phyloP scores from a whole-genome alignment of 306 rosid genomes.

The Vigna hirtella region DNA sequence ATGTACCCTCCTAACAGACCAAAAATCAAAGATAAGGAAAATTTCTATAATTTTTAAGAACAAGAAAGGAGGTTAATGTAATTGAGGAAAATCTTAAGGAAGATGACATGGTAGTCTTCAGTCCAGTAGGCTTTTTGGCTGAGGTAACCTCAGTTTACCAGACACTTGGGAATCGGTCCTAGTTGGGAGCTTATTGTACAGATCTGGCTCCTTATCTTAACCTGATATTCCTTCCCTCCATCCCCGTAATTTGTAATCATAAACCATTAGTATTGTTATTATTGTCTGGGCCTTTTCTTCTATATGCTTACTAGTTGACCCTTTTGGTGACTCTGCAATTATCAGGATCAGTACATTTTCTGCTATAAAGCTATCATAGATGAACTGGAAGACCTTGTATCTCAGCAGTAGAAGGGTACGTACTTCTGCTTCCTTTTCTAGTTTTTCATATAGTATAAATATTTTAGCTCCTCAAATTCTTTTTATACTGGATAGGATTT shows the following conservation, averaged over 20 bases:
- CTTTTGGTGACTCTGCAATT: constrained; percentile 34
- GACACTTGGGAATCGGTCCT: constrained; percentile 12
- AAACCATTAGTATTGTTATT: background rate
- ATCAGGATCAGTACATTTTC: constrained; percentile 70
- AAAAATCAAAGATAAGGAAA: background rate
- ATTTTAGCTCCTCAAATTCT: constrained; percentile 31
- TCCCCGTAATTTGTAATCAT: background rate
- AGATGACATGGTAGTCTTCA: background rate
- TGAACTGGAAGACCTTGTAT: constrained; percentile 77
- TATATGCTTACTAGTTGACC: constrained; percentile 9
- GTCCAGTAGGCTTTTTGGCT: background rate
- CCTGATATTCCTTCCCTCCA: background rate
- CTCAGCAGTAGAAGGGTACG: constrained; percentile 55
- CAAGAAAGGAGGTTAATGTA: background rate
- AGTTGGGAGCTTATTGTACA: constrained; percentile 11
- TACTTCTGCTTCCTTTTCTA: constrained; percentile 27
- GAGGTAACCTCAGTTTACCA: background rate
- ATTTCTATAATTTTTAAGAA: background rate
- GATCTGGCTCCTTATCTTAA: constrained; percentile 10
- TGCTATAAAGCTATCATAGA: constrained; percentile 69
- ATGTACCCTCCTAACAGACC: background rate
- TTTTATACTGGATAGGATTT: constrained; percentile 4
- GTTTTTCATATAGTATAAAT: constrained; percentile 25
- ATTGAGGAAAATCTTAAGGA: background rate
- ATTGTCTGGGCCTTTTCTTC: background rate